Evolutionary conservation across 345 rosid species (phyloP).

Genomic region (Bretschneidera sinensis): DNA sequence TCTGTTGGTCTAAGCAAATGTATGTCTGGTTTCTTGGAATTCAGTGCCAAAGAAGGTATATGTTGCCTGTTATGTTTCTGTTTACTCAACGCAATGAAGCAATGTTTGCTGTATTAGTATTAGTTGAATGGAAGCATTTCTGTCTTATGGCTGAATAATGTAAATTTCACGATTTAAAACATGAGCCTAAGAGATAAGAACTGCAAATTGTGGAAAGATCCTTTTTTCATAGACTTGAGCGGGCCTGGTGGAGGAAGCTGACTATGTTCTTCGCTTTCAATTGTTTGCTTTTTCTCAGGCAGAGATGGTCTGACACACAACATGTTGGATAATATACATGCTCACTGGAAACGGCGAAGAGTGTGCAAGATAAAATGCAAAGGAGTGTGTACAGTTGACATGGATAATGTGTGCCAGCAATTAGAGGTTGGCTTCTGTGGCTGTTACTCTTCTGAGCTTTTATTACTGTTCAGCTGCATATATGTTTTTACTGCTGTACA

Average conservation of each 20-base stretch:
- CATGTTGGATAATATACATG: slow-evolving; percentile 91
- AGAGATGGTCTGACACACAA: slow-evolving; percentile 98
- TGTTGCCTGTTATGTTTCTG: too few relatives aligned
- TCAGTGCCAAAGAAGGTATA: too few relatives aligned
- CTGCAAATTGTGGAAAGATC: too few relatives aligned
- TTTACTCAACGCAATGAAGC: too few relatives aligned
- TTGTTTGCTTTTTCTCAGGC: slow-evolving; percentile 39
- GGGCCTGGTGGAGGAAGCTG: not conserved
- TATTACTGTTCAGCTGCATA: not conserved
- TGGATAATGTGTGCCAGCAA: slow-evolving; percentile 85
- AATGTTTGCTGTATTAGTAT: too few relatives aligned
- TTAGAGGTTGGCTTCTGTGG: slow-evolving; percentile 53
- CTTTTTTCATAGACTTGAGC: too few relatives aligned
- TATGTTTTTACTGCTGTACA: not conserved
- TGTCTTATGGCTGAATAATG: not conserved
- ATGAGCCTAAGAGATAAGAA: too few relatives aligned
- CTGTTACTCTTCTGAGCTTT: not conserved
- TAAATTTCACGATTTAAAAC: too few relatives aligned
- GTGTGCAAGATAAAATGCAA: slow-evolving; percentile 91
- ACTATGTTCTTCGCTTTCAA: not conserved
- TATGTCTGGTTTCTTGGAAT: too few relatives aligned
- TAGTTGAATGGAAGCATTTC: not conserved
- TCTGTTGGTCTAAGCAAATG: too few relatives aligned
- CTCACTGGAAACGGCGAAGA: slow-evolving; percentile 78
- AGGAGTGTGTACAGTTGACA: slow-evolving; percentile 94